Evolutionary conservation across 1,284 basidiomycete genomes (phyloP).

Genomic region (Heterobasidion occidentale): DNA sequence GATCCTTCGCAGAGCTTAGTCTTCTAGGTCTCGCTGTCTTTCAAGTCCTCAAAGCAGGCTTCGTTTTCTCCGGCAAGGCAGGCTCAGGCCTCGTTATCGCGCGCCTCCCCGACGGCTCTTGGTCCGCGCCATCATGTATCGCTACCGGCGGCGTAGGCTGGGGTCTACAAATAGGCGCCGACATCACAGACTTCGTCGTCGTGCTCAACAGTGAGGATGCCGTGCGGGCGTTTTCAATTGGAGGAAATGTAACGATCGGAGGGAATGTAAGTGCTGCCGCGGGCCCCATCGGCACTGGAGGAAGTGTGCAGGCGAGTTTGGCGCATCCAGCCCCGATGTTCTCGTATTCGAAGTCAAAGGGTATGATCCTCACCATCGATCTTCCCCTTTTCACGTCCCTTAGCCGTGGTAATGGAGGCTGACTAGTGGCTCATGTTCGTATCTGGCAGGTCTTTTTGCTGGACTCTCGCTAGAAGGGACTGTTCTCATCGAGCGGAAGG

Average conservation of each 20-base stretch:
- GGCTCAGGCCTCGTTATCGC: slow-evolving; percentile 94
- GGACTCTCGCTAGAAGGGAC: slow-evolving; percentile 95
- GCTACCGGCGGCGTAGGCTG: slow-evolving; percentile 95
- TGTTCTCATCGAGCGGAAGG: slow-evolving; percentile 89
- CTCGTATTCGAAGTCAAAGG: slow-evolving; percentile 93
- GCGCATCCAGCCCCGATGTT: slow-evolving; percentile 96
- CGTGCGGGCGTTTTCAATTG: slow-evolving; percentile 89
- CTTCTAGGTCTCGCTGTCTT: slow-evolving; percentile 84
- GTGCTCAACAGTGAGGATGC: slow-evolving; percentile 97
- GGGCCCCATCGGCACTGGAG: slow-evolving; percentile 94
- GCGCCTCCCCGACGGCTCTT: slow-evolving; percentile 90
- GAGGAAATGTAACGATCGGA: slow-evolving; percentile 95
- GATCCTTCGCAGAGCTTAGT: background rate
- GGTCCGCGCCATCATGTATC: slow-evolving; percentile 96
- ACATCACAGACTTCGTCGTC: slow-evolving; percentile 82
- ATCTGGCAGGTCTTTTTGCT: slow-evolving; percentile 77
- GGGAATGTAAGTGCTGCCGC: slow-evolving; percentile 81
- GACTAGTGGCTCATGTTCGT: background rate
- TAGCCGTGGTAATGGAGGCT: background rate
- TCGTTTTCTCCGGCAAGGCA: slow-evolving; percentile 94
- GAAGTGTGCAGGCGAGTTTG: slow-evolving; percentile 80
- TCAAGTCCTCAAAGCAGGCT: slow-evolving; percentile 91
- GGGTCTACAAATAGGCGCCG: slow-evolving; percentile 94
- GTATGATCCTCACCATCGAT: slow-evolving; percentile 30
- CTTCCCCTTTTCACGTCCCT: background rate